Conservation (phyloP, 192 early-diverging fungal genomes). For the Podila epigama region DNA sequence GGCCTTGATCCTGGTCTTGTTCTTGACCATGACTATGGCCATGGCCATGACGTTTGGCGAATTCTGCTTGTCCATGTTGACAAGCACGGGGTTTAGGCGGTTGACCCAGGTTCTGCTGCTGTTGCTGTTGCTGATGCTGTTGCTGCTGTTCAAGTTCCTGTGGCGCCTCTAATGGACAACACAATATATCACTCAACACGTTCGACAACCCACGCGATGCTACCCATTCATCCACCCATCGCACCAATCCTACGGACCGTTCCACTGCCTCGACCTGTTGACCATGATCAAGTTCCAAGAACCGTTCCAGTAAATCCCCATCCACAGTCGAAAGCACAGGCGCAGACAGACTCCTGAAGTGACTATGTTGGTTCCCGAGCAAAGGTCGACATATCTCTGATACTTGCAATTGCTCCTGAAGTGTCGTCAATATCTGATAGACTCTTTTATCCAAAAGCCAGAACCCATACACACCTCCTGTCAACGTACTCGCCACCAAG, state of each 20-base stretch:
- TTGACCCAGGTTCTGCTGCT: background rate
- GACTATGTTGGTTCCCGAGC: conserved; percentile 10
- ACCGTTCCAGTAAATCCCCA: conserved; percentile 14
- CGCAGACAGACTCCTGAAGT: conserved; percentile 6
- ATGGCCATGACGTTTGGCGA: too few species aligned
- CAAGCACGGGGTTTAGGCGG: too few species aligned
- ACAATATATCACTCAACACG: background rate
- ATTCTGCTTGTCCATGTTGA: too few species aligned
- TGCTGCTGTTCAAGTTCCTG: background rate
- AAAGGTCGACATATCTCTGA: conserved; percentile 13
- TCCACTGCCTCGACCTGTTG: conserved; percentile 5
- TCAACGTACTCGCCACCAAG: conserved; percentile 13
- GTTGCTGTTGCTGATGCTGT: background rate
- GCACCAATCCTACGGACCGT: conserved; percentile 6
- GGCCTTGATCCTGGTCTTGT: background rate
- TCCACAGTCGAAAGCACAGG: conserved; percentile 11
- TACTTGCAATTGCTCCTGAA: conserved; percentile 12
- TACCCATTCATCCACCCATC: conserved; percentile 27
- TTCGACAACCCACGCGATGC: background rate
- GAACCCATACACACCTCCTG: conserved; percentile 29
- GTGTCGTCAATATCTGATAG: conserved; percentile 6
- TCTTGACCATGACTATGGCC: too few species aligned
- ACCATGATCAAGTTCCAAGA: conserved; percentile 23
- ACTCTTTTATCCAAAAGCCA: conserved; percentile 18
- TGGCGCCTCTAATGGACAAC: background rate